These are phyloP conservation scores for Triticum turgidum DNA, from an alignment of 176 grass and related monocot genomes.

Conservation along the genomic window DNA sequence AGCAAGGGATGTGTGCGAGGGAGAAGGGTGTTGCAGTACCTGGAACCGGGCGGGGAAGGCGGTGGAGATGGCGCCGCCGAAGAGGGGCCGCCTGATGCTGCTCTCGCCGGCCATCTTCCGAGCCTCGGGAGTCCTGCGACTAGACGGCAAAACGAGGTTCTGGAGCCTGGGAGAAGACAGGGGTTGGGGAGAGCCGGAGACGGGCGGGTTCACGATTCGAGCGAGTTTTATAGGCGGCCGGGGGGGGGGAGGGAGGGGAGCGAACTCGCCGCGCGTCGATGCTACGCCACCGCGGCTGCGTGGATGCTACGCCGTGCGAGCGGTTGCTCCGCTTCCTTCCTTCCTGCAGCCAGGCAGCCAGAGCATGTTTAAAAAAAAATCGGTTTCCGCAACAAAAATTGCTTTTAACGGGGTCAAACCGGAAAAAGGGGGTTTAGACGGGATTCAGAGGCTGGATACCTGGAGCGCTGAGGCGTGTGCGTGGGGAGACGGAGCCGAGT, in stretches of 20 bases:
- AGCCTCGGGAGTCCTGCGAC: background rate
- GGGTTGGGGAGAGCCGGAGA: background rate
- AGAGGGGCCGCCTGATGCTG: conserved; percentile 51
- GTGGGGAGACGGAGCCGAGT: too few relatives aligned
- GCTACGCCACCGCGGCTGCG: conserved; percentile 28
- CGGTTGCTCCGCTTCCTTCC: background rate
- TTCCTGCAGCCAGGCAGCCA: background rate
- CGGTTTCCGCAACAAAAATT: too few relatives aligned
- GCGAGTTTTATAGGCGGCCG: background rate
- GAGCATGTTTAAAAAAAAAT: background rate
- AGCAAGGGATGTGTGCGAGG: background rate
- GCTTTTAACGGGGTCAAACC: background rate
- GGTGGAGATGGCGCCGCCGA: conserved; percentile 83
- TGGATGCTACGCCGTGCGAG: conserved; percentile 27
- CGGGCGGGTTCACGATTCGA: background rate
- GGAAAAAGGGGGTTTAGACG: background rate
- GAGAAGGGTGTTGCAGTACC: conserved; percentile 22
- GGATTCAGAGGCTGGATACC: background rate
- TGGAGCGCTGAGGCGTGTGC: background rate
- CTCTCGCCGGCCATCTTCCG: conserved; percentile 57
- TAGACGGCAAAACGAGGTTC: background rate
- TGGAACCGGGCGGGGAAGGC: conserved; percentile 70
- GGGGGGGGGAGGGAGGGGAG: background rate
- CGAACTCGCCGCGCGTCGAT: conserved; percentile 36
- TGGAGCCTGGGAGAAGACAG: conserved; percentile 12